phyloP scores from a whole-genome alignment of 1,139 yeast species.

The Wickerhamiella pararugosa region DNA sequence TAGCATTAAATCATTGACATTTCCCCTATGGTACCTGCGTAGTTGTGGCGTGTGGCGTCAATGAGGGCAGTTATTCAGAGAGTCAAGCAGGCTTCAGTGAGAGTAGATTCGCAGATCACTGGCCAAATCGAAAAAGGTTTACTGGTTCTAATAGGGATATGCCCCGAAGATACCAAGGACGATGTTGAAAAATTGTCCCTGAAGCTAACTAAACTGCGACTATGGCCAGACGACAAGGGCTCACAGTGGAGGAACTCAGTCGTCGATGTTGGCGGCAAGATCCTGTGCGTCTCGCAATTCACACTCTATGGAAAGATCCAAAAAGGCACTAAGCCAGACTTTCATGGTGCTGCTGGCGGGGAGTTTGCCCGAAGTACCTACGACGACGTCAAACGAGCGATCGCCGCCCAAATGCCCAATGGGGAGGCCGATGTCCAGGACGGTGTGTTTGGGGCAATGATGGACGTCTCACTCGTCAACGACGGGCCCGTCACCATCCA shows the following conservation, averaged over 20 bases:
- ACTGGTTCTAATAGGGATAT: slow-evolving; percentile 70
- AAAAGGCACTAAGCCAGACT: slow-evolving; percentile 89
- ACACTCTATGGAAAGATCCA: slow-evolving; percentile 71
- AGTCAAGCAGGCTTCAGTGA: slow-evolving; percentile 75
- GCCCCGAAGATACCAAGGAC: slow-evolving; percentile 55
- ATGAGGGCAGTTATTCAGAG: slow-evolving; percentile 87
- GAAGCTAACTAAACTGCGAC: slow-evolving; percentile 46
- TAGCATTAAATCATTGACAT: too few relatives aligned
- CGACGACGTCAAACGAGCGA: slow-evolving; percentile 37
- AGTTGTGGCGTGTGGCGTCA: neutral
- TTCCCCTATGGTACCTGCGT: too few relatives aligned
- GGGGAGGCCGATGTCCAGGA: slow-evolving; percentile 59
- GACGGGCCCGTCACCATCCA: slow-evolving; percentile 75
- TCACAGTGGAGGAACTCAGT: slow-evolving; percentile 47
- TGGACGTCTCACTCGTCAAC: slow-evolving; percentile 76
- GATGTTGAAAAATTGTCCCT: slow-evolving; percentile 58
- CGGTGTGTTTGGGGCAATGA: slow-evolving; percentile 93
- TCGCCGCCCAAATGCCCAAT: slow-evolving; percentile 33
- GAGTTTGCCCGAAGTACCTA: slow-evolving; percentile 54
- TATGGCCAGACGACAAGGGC: slow-evolving; percentile 54
- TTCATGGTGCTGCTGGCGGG: slow-evolving; percentile 76
- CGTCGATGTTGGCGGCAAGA: slow-evolving; percentile 34
- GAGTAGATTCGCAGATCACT: slow-evolving; percentile 53
- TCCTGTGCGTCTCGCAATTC: slow-evolving; percentile 58
- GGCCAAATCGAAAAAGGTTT: slow-evolving; percentile 69